Percentiles rank a stretch among this genome's conserved stretches.
phyloP scores from a whole-genome alignment of 2,329 filamentous ascomycete genomes.

The Metarhizium brunneum region DNA sequence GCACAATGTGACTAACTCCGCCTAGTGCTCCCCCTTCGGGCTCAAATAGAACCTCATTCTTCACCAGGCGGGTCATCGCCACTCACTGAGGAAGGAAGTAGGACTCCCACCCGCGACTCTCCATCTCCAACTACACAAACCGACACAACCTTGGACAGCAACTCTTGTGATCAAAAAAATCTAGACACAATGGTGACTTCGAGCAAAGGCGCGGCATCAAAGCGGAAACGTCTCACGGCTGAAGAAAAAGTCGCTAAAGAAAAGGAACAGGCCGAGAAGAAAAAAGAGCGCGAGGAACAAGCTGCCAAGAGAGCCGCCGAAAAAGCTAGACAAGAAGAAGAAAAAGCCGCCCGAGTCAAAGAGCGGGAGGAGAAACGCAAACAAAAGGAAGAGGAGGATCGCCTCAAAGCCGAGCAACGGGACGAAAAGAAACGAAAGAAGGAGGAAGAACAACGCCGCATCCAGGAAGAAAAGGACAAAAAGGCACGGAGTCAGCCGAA shows the following conservation, averaged over 20 bases:
- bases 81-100: constrained; percentile 33
- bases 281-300: constrained; percentile 25
- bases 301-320: constrained; percentile 21
- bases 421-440: constrained; percentile 39
- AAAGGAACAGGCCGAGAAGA: constrained; percentile 20
- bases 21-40: constrained; percentile 14
- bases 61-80: constrained; percentile 20
- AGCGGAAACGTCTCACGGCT: constrained; percentile 32
- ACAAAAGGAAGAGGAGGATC: constrained; percentile 33
- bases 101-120: constrained; percentile 27
- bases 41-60: constrained; percentile 17
- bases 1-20: constrained; percentile 7
- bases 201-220: constrained; percentile 22
- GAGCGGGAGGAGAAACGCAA: constrained; percentile 31
- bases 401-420: constrained; percentile 29
- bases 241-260: constrained; percentile 24
- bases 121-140: constrained; percentile 25
- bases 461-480: constrained; percentile 36
- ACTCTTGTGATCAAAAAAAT: background rate
- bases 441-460: constrained; percentile 34
- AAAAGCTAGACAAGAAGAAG: constrained; percentile 27
- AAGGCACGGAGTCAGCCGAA: constrained; percentile 39
- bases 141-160: constrained; percentile 12
- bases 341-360: constrained; percentile 24
- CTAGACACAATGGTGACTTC: constrained; percentile 10